phyloP scores from a whole-genome alignment of 352 stramenopile species.

The Aphanomyces cochlioides region DNA sequence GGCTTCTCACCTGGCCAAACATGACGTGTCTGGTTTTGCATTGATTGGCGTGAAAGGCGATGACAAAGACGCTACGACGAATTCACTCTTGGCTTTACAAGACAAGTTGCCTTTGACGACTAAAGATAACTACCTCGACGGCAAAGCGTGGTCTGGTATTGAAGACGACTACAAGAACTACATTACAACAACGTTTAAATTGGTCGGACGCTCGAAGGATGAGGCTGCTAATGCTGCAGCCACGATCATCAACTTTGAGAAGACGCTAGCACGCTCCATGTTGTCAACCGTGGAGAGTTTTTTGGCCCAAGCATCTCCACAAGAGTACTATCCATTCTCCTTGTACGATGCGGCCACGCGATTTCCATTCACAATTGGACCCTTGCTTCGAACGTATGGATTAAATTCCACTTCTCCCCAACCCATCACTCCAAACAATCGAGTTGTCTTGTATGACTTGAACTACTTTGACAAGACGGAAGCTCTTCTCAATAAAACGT shows the following conservation, averaged over 20 bases:
- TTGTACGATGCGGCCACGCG: constrained; percentile 41
- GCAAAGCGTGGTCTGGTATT: neutral
- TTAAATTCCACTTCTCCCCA: neutral
- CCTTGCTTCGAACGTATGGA: constrained; percentile 43
- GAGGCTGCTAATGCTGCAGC: neutral
- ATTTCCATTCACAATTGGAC: constrained; percentile 52
- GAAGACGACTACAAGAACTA: constrained; percentile 1
- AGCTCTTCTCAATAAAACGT: constrained; percentile 36
- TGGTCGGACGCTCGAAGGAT: neutral
- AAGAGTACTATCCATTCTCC: neutral
- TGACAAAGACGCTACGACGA: constrained; percentile 21
- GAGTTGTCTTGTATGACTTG: constrained; percentile 50
- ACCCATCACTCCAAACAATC: constrained; percentile 27
- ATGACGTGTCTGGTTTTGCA: neutral
- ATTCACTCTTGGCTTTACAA: constrained; percentile 8
- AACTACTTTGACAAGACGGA: constrained; percentile 43
- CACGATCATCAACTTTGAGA: neutral
- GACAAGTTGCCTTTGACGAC: neutral
- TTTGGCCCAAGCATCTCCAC: neutral
- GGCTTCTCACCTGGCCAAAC: neutral
- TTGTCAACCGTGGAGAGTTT: neutral
- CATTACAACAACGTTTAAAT: neutral
- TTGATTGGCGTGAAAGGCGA: neutral
- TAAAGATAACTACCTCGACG: constrained; percentile 14
- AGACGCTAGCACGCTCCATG: constrained; percentile 1